Conservation (phyloP, 139 green algal genomes). For the Picochlorum sp. region DNA sequence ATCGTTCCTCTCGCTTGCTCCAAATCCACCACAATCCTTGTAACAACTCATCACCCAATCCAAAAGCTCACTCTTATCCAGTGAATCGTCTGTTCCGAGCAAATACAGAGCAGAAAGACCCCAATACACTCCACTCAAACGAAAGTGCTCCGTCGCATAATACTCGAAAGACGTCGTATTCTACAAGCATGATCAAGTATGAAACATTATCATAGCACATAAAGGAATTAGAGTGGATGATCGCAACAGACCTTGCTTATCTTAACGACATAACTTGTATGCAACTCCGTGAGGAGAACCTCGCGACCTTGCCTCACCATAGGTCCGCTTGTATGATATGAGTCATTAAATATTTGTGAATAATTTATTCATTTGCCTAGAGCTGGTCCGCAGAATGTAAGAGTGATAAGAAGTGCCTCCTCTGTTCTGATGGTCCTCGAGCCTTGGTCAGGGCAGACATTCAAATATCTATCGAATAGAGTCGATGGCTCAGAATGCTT, state of each 20-base stretch:
- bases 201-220: neutral
- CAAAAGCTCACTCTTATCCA: constrained; percentile 50
- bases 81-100: constrained; percentile 49
- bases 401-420: constrained; percentile 62
- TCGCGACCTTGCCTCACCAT: constrained; percentile 1
- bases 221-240: no score
- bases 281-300: constrained; percentile 60
- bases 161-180: constrained; percentile 51
- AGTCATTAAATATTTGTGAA: constrained; percentile 9
- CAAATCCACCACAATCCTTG: constrained; percentile 68
- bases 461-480: constrained; percentile 57
- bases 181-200: constrained; percentile 18
- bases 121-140: constrained; percentile 97
- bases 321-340: neutral
- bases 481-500: constrained; percentile 2
- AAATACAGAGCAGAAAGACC: constrained; percentile 81
- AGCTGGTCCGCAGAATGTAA: constrained; percentile 42
- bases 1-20: constrained; percentile 80
- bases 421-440: constrained; percentile 80
- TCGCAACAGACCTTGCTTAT: constrained; percentile 46
- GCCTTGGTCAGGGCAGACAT: constrained; percentile 76
- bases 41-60: constrained; percentile 66
- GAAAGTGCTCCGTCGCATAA: constrained; percentile 90
- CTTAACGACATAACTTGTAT: constrained; percentile 63
- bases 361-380: constrained; percentile 9